Base-by-base conservation (phyloP, 768 basidiomycete genomes). In the Pisolithus orientalis region DNA sequence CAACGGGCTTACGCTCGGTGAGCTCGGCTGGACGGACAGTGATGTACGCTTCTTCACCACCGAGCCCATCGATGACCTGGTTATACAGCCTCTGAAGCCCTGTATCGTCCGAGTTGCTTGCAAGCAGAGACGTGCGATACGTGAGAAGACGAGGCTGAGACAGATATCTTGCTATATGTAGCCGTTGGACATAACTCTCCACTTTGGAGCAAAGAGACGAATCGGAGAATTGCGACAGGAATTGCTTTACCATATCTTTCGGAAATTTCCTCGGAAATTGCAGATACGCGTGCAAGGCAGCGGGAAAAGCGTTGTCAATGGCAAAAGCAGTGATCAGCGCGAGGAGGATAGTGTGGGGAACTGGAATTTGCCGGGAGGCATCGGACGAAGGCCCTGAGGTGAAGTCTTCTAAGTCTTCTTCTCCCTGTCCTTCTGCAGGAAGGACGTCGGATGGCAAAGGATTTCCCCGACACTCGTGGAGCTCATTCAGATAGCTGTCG, bases 261-360 rank as follows among this genome's bases (percentile, higher is more conserved):
- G 69, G 59, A 34, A 82, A 57, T 1, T 67, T 73, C 43, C 72
- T 62, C 16, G 66, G 67, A 1, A 70, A 71, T 17, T 67, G 58
- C 7, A 80, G 56, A 53, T 69, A 80, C 5, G 64, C 61, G 40
- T 67, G 65, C 44, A 88, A 60, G 3, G 86, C 84, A 31, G 65
- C 72, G n/a, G 67, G 59, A 57, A 90, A 87, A n/a, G 75, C 72
- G 59, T 80, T 69, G 29, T 72, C 66, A 62, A 82, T 75, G 4
- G 84, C 83, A 62, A 81, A 69, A 14, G 89, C 89, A 21, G 80
- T 71, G n/a, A 80, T 67, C 6, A 73, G 81, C 10, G 74, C 73
- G 31, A 85, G 71, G 25, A 85, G 66, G 31, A 83, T 54, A n/a
- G 72, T 48, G 57, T 71, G 50, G 2, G 59, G 63, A 9, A 54